Evolutionary conservation across 257 asterid genomes (phyloP), one percentile per base, ranked within the genome.

Genomic region (Nicotiana knightiana): DNA sequence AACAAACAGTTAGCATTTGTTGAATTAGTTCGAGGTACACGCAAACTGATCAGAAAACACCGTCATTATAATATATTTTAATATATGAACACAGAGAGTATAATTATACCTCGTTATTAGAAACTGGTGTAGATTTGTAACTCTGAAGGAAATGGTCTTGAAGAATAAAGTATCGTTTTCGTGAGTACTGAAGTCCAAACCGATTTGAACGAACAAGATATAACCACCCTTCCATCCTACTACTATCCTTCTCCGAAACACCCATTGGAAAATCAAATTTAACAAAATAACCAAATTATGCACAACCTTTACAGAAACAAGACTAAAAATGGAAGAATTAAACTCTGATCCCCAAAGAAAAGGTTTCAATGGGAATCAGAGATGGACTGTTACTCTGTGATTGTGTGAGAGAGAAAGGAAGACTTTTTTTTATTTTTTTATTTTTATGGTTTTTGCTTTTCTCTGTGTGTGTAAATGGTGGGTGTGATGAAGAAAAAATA

Each of bases 181-280:
- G 84, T 5, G 99, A 94, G 80, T 91, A 96, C 89, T 93, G 98
- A 80, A 94, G 86, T 32, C 99, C 99, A 84, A 96, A 83, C 82
- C 96, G 91, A 89, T 93, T 93, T 55, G 95, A 96, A 80, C 98
- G 94, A 77, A 94, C 92, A 86, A 90, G 81, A 90, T 93, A 90
- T 88, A 96, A 76, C 98, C 99, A 96, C 10, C 99, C 99, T 65
- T 96, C 98, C 98, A 92, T 94, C 70, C 90, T 88, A 21, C 91
- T 91, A 66, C 90, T 87, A 79, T 91, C 98, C 82, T 62, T 86
- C 85, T 84, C 90, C 6, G 92, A 82, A 84, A 85, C 88, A 85
- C 85, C 90, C 93, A 91, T 91, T 81, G 51, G 12, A 43, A 43
- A 43, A 43, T 43, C 12, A 43, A 43, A 43, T 43, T 9, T 43